A percentile compares a stretch with the other conserved stretches of the same genome.
phyloP scores from a whole-genome alignment of 2,329 filamentous ascomycete genomes.

The Ceratocystis colombiana region DNA sequence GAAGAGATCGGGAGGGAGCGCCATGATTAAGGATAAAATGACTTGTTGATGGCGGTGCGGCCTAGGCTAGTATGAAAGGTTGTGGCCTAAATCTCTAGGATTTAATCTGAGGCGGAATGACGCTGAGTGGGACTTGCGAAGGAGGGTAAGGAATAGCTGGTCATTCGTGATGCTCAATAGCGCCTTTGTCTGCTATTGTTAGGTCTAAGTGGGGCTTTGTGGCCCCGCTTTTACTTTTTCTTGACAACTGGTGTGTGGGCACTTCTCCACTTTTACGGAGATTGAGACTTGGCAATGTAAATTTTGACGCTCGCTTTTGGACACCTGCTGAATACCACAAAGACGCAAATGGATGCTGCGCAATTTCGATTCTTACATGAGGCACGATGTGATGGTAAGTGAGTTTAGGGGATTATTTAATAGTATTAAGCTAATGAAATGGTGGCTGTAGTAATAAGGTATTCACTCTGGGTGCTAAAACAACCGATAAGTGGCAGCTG shows the following conservation, averaged over 20 bases:
- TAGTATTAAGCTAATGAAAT: background rate
- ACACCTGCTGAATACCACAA: background rate
- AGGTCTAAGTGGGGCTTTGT: background rate
- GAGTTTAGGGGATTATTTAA: background rate
- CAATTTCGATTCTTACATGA: background rate
- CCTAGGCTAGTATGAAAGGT: background rate
- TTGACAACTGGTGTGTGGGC: background rate
- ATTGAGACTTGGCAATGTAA: background rate
- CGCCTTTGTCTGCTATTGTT: background rate
- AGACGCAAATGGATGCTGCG: too few relatives aligned
- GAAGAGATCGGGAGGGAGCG: conserved; percentile 46
- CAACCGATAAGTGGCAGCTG: background rate
- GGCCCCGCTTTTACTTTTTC: background rate
- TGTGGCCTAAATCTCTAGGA: background rate
- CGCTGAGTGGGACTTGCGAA: background rate
- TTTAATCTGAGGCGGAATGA: background rate
- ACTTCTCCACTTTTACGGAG: background rate
- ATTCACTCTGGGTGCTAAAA: background rate
- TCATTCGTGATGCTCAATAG: background rate
- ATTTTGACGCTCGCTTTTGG: background rate
- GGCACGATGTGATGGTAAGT: background rate
- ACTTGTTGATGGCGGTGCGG: background rate
- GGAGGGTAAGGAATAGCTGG: background rate
- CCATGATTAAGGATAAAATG: conserved; percentile 17
- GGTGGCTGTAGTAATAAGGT: background rate